Evolutionary conservation across 2,329 filamentous ascomycete species (phyloP).

Genomic region (Catunica adiposa): DNA sequence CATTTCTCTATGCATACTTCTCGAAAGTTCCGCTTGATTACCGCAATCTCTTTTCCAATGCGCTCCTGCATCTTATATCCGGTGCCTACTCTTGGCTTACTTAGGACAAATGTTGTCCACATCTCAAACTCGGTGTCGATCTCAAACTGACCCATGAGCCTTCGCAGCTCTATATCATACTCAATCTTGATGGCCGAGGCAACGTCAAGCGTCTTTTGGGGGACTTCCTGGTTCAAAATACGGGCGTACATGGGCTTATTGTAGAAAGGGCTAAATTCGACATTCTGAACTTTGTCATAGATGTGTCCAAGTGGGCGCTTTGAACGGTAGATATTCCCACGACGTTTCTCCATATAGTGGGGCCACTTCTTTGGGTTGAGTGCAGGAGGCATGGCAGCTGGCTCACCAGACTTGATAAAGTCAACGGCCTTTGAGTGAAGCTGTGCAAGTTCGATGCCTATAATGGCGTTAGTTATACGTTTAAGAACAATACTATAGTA

Average conservation of each 20-base stretch:
- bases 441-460: slow-evolving; percentile 51
- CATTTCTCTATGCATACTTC: slow-evolving; percentile 48
- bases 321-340: slow-evolving; percentile 45
- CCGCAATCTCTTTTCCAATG: slow-evolving; percentile 49
- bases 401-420: slow-evolving; percentile 76
- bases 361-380: slow-evolving; percentile 53
- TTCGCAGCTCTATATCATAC: slow-evolving; percentile 61
- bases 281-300: slow-evolving; percentile 55
- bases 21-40: slow-evolving; percentile 53
- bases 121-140: slow-evolving; percentile 83
- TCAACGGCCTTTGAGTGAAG: slow-evolving; percentile 88
- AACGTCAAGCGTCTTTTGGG: slow-evolving; percentile 35
- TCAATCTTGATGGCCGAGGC: slow-evolving; percentile 52
- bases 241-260: slow-evolving; percentile 57
- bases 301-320: slow-evolving; percentile 58
- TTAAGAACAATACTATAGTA: not conserved
- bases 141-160: slow-evolving; percentile 72
- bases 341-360: slow-evolving; percentile 69
- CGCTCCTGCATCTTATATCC: slow-evolving; percentile 84
- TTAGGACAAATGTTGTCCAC: slow-evolving; percentile 71
- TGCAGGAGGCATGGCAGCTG: slow-evolving; percentile 47
- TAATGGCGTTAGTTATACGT: slow-evolving; percentile 5
- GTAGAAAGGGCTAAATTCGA: slow-evolving; percentile 59
- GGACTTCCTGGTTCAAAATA: slow-evolving; percentile 44
- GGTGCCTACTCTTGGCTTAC: slow-evolving; percentile 50